Base-by-base conservation (phyloP, 441 rosid genomes). In the Arabidopsis lyrata region DNA sequence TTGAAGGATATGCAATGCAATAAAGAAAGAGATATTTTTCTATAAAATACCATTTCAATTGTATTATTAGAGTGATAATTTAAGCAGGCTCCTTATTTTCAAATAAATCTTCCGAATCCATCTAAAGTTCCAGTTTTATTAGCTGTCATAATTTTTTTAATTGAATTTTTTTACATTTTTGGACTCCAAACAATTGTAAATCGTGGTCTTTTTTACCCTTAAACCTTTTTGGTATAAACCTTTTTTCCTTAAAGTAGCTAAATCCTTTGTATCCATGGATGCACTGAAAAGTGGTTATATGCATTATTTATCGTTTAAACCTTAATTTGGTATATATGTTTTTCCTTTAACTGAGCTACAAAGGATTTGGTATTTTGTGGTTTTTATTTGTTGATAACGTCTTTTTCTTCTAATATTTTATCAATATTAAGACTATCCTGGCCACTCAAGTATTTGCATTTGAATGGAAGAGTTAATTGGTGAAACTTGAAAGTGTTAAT, bases 181-280 rank as follows among this genome's bases (percentile, higher is more conserved):
- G 42, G 61, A 61, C 18, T 50, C 18, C 31, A 24, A 35, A 31
- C 22, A 59, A 15, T 36, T 49, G 71, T 66, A 48, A 48, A 48
- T 15, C 22, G 5, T 16, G 22, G 12, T 16, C 52, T 8, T 47
- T 47, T n/a, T 3, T 2, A 24, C 8, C 20, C 20, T 45, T 15
- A 6, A 2, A 15, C 7, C 8, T 45, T 15, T 13, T 35, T 29
- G 31, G 31, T 29, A 29, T 29, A 0, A 29, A 29, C 31, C 31
- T 29, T 42, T 59, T 69, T n/a, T 4, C 7, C 50, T 36, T 60
- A 35, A 38, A 48, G 4, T 60, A 18, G 60, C 75, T 29, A 35
- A 70, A 70, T 11, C 14, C 39, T 20, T 34, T 45, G 27, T 29
- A 44, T 32, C 55, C 56, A 44, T 57, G 64, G 64, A n/a, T 41